Evolutionary conservation across 306 rosid genomes (phyloP), one percentile per base, ranked within the genome.

Genomic region (Arachis hypogaea): DNA sequence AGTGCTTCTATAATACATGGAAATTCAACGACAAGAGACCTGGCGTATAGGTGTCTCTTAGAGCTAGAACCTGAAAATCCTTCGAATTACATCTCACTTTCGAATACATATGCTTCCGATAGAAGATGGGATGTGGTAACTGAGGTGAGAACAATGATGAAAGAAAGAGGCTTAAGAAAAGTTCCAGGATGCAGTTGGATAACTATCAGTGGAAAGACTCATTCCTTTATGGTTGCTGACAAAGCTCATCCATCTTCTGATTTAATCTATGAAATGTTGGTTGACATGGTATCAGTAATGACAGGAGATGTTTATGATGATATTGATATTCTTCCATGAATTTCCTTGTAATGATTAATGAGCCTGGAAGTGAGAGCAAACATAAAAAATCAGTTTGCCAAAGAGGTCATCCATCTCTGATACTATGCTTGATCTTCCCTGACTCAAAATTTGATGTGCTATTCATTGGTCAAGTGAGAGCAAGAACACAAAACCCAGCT

Each of bases 161-260:
- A 82, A 73, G 93, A 85, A 78, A 87, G 86, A 72, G 93, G 93
- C 30, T 65, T 93, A 65, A 86, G 76, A 80, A 93, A 91, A 79
- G 80, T 78, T 8, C 91, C 92, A 0, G 97, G 98, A 58, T 86
- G 91, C 84, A 93, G 98, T 80, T 87, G 97, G 97, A 86, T 93
- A 75, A 83, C 77, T 69, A 49, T 89, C 33, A 69, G 83, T 4
- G 70, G 87, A 2, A 65, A 73, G 52, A 93, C 87, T 16, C 87
- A 82, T 77, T 89, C 86, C 74, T 93, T 93, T 78, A 74, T 56
- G 68, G 97, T 87, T 43, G 88, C 96, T 16, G 97, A 93, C 83
- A 84, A 86, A 76, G 75, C 72, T 42, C 97, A 89, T 82, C 85
- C 97, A 40, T 82, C 66, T n/a, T 91, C 89, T 68, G 66, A 78